Evolutionary conservation across 176 grass and related monocot species (phyloP), one percentile per base, ranked within the genome.

Genomic region (Paspalum notatum): DNA sequence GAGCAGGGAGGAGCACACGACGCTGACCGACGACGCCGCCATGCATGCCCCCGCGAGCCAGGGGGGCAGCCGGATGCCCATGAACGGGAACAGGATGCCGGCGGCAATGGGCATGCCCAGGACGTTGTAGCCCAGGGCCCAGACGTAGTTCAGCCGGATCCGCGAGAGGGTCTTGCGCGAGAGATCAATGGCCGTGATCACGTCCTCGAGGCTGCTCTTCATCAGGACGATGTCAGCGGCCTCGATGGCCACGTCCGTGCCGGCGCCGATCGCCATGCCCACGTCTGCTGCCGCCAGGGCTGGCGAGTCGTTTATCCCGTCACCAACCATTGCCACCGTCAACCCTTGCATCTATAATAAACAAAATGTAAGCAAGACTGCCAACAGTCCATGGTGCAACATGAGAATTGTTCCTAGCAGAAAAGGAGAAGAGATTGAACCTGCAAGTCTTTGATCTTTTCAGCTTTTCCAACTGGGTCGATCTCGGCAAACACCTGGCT

Each of bases 381-480:
- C 27, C 21, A 25, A 49, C 8, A 6, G 62, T 69, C 59, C 25
- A 12, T 43, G 26, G 17, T 37, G 26, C 50, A 40, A 38, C 20
- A 43, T 8, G 14, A 52, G 43, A 66, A 41, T 16, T 72, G 9
- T 12, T 72, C 42, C 38, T n/a, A 66, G 76, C 48, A 41, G 5
- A 50, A 40, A 18, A 65, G 40, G 15, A 66, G 26, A 73, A 53
- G 42, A 51, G 6, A 12, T 24, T 37, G 53, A 72, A 99, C 96
- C 92, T 99, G 96, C 84, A 99, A 85, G 60, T 95, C 92, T 70
- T 93, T 99, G 27, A 95, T 99, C 74, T 89, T 93, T 85, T 93
- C 88, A 12, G 88, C 92, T 84, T 99, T 99, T 85, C 96, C 96
- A 76, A 89, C 86, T 47, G 92, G 96, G 73, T 93, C 92, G 0